These are phyloP conservation scores for Lichtheimia hyalospora DNA, from an alignment of 371 early-diverging fungal genomes.

Conservation along the genomic window DNA sequence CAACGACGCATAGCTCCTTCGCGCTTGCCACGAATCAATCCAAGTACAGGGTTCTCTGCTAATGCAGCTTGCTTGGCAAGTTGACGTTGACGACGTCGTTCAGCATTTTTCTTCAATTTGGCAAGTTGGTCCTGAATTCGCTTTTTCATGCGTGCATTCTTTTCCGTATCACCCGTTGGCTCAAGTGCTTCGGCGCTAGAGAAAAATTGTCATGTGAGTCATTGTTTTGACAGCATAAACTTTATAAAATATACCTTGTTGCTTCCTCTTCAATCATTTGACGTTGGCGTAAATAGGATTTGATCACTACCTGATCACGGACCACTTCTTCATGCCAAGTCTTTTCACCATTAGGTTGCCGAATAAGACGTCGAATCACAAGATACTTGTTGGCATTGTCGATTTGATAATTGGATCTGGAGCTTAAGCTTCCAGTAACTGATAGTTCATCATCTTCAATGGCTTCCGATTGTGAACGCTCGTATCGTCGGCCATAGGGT, in stretches of 20 bases:
- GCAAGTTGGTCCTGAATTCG: slow-evolving; percentile 65
- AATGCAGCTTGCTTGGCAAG: slow-evolving; percentile 46
- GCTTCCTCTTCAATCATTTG: slow-evolving; percentile 76
- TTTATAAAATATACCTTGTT: slow-evolving; percentile 24
- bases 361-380: slow-evolving; percentile 62
- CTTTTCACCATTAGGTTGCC: slow-evolving; percentile 63
- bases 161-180: slow-evolving; percentile 60
- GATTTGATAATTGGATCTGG: slow-evolving; percentile 50
- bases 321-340: slow-evolving; percentile 79
- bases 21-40: slow-evolving; percentile 54
- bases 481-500: slow-evolving; percentile 30
- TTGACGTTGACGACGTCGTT: slow-evolving; percentile 54
- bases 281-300: slow-evolving; percentile 84
- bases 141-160: slow-evolving; percentile 61
- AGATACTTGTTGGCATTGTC: slow-evolving; percentile 60
- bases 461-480: slow-evolving; percentile 35
- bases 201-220: background rate
- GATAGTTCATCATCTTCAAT: slow-evolving; percentile 61
- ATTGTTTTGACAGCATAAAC: background rate
- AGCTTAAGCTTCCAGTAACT: slow-evolving; percentile 56
- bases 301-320: slow-evolving; percentile 81
- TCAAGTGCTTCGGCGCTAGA: slow-evolving; percentile 52
- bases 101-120: slow-evolving; percentile 61
- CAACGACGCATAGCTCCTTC: slow-evolving; percentile 66
- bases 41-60: slow-evolving; percentile 52